phyloP scores from a whole-genome alignment of 2,329 filamentous ascomycete species.

The Aquanectria penicillioides region DNA sequence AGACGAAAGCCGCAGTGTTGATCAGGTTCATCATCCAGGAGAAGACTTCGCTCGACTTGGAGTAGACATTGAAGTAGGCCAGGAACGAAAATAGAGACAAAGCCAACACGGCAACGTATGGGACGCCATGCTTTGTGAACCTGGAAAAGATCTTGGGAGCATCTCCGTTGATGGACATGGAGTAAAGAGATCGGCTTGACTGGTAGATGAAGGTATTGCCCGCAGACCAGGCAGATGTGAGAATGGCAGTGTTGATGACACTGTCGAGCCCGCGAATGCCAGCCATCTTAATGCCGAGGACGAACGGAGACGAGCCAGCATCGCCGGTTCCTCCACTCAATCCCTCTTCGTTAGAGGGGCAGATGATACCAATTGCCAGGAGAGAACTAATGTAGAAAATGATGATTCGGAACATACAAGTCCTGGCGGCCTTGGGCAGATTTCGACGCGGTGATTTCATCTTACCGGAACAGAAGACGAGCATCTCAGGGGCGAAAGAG shows the following conservation, averaged over 20 bases:
- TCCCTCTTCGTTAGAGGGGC: not conserved
- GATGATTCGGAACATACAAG: conserved; percentile 76
- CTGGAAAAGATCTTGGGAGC: conserved; percentile 49
- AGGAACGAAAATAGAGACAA: conserved; percentile 61
- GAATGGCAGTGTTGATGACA: conserved; percentile 63
- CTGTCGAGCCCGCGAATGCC: conserved; percentile 53
- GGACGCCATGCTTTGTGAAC: conserved; percentile 35
- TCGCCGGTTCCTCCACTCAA: not conserved
- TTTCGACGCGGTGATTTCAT: conserved; percentile 71
- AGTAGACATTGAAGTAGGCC: no score
- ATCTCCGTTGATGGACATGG: conserved; percentile 50
- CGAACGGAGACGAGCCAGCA: conserved; percentile 56
- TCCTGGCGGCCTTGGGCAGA: conserved; percentile 75
- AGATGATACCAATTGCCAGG: conserved; percentile 68
- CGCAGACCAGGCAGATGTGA: conserved; percentile 65
- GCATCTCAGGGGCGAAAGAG: conserved; percentile 69
- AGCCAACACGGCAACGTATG: not conserved
- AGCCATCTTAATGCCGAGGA: conserved; percentile 58
- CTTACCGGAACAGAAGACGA: conserved; percentile 70
- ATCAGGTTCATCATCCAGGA: conserved; percentile 66
- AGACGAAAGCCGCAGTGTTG: conserved; percentile 61
- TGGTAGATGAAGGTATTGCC: conserved; percentile 63
- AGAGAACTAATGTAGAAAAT: conserved; percentile 77
- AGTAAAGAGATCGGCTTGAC: conserved; percentile 53
- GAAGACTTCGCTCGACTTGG: no score